Percentiles rank a stretch among this genome's conserved stretches.
These are phyloP conservation scores for Ustilago nuda DNA, from an alignment of 1,284 basidiomycete species.

Conservation along the genomic window DNA sequence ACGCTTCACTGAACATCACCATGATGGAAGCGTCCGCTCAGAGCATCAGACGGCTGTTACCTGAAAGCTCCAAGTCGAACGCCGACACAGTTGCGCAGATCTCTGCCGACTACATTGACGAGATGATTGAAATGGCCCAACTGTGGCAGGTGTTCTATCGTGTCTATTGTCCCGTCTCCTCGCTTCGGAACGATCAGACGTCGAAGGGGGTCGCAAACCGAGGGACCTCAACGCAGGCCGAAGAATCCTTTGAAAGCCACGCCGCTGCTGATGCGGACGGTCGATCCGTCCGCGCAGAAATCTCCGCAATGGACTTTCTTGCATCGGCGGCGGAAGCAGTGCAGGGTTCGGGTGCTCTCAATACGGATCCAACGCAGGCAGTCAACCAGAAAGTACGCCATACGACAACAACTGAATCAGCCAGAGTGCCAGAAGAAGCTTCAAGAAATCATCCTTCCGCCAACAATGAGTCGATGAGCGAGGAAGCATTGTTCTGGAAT, in stretches of 20 bases:
- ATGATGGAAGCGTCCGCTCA: constrained; percentile 24
- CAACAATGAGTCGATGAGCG: background rate
- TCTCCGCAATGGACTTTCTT: constrained; percentile 22
- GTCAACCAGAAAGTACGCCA: background rate
- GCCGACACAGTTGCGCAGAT: constrained; percentile 11
- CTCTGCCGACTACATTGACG: constrained; percentile 22
- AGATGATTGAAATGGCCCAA: constrained; percentile 25
- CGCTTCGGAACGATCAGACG: background rate
- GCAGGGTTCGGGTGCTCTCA: background rate
- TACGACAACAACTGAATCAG: background rate
- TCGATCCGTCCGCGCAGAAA: background rate
- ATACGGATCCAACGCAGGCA: background rate
- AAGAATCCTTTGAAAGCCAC: background rate
- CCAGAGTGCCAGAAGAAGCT: background rate
- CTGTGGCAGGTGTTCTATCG: constrained; percentile 32
- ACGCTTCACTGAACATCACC: constrained; percentile 4
- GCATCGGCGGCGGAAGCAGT: constrained; percentile 23
- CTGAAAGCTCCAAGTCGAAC: background rate
- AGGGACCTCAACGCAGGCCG: background rate
- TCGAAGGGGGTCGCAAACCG: background rate
- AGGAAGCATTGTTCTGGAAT: background rate
- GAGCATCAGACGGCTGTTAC: constrained; percentile 4
- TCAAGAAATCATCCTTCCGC: background rate
- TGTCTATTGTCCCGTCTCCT: constrained; percentile 26
- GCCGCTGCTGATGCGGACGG: background rate